These are phyloP conservation scores for Penicillium sp. DNA, from an alignment of 2,329 filamentous ascomycete genomes.

Conservation along the genomic window DNA sequence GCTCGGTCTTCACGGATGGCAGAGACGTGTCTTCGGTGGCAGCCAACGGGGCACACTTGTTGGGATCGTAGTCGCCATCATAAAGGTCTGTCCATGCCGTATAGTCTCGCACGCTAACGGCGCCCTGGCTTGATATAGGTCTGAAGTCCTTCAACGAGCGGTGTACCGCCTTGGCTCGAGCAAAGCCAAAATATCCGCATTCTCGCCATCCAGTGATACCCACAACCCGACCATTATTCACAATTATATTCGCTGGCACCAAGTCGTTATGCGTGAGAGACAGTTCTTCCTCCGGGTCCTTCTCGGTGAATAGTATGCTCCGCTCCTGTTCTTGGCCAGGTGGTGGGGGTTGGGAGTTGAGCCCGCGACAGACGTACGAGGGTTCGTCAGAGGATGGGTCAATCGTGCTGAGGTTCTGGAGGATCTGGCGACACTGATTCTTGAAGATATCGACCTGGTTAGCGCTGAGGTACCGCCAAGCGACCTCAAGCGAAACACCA, in stretches of 20 bases:
- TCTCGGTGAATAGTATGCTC: conserved; percentile 35
- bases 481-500: conserved; percentile 40
- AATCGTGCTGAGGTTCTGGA: conserved; percentile 27
- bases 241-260: conserved; percentile 37
- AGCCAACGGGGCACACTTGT: conserved; percentile 11
- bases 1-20: conserved; percentile 38
- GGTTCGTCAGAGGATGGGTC: conserved; percentile 29
- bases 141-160: conserved; percentile 29
- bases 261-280: conserved; percentile 40
- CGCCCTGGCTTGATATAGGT: conserved; percentile 12
- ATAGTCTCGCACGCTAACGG: conserved; percentile 15
- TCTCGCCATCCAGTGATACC: conserved; percentile 41
- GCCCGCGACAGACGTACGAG: conserved; percentile 35
- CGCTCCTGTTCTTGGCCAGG: conserved; percentile 27
- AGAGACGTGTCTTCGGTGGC: conserved; percentile 19
- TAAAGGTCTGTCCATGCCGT: conserved; percentile 43
- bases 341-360: conserved; percentile 31
- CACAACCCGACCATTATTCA: conserved; percentile 38
- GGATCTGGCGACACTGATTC: conserved; percentile 36
- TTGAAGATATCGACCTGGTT: conserved; percentile 36
- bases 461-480: conserved; percentile 37
- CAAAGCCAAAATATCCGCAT: conserved; percentile 40
- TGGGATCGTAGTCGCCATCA: conserved; percentile 23
- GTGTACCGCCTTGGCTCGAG: conserved; percentile 36
- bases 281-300: conserved; percentile 25